These are phyloP conservation scores for Colletotrichum sp. DNA, from an alignment of 2,329 filamentous ascomycete species.

Conservation along the genomic window DNA sequence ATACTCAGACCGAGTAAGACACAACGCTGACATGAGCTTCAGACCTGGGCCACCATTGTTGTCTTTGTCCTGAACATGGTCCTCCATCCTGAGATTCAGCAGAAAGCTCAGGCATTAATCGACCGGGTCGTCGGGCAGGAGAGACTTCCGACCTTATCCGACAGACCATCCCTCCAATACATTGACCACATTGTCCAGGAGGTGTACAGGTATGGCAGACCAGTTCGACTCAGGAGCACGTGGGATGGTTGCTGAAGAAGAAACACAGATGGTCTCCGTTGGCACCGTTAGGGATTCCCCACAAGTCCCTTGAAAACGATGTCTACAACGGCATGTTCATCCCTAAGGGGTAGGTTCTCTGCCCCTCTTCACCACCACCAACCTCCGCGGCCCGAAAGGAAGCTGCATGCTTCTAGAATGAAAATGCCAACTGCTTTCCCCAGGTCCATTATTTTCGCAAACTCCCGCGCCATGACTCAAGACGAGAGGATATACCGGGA, in stretches of 20 bases:
- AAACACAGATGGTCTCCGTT: slow-evolving; percentile 47
- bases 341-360: slow-evolving; percentile 47
- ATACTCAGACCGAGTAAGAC: background rate
- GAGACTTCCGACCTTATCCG: slow-evolving; percentile 51
- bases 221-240: background rate
- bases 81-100: slow-evolving; percentile 45
- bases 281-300: slow-evolving; percentile 57
- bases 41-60: slow-evolving; percentile 21
- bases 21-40: slow-evolving; percentile 36
- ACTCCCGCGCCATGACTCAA: slow-evolving; percentile 48
- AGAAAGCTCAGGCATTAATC: slow-evolving; percentile 48
- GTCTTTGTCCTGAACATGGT: slow-evolving; percentile 22
- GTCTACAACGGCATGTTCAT: slow-evolving; percentile 62
- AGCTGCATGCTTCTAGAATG: slow-evolving; percentile 17
- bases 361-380: background rate
- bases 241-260: background rate
- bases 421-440: background rate
- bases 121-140: slow-evolving; percentile 50
- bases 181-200: slow-evolving; percentile 46
- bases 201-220: slow-evolving; percentile 25
- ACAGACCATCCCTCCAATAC: slow-evolving; percentile 46
- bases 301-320: slow-evolving; percentile 59
- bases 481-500: slow-evolving; percentile 44
- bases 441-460: slow-evolving; percentile 43
- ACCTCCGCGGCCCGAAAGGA: background rate